Evolutionary conservation across 2,329 filamentous ascomycete genomes (phyloP).

Genomic region (Sporothrix euskadiensis): DNA sequence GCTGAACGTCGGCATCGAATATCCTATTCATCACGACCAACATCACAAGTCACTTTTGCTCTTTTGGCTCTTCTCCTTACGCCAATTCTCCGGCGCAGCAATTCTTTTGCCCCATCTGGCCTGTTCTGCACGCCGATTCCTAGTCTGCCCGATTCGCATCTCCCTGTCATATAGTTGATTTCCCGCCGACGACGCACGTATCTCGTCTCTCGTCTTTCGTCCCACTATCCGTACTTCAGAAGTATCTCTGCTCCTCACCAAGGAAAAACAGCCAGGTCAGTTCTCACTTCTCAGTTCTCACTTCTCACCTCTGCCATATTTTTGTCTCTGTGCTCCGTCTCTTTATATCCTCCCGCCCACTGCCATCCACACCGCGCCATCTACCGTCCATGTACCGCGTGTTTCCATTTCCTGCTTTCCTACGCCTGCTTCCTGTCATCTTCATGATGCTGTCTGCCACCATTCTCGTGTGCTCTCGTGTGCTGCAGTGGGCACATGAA

Average conservation of each 20-base stretch:
- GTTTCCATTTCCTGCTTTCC: not conserved
- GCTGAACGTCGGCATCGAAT: not conserved
- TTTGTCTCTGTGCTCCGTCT: conserved; percentile 10
- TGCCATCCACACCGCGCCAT: conserved; percentile 3
- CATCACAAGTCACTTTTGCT: not conserved
- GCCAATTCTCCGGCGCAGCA: not conserved
- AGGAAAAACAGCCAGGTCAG: conserved; percentile 1
- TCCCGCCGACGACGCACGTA: not conserved
- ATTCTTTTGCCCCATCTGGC: not conserved
- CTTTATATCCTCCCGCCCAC: not conserved
- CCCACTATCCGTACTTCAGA: not conserved
- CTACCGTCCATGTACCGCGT: not conserved
- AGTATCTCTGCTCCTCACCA: not conserved
- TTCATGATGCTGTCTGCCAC: not conserved
- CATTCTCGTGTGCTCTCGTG: not conserved
- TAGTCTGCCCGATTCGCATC: not conserved
- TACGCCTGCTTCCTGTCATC: not conserved
- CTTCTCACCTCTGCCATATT: not conserved
- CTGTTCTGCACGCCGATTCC: not conserved
- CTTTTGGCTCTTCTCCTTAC: not conserved
- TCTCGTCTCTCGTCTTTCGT: not conserved
- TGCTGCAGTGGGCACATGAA: not conserved
- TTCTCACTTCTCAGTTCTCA: conserved; percentile 20
- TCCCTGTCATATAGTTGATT: not conserved
- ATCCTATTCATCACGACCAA: not conserved